Conservation (phyloP, 2,329 filamentous ascomycete genomes). For the Gnomoniopsis sp. region DNA sequence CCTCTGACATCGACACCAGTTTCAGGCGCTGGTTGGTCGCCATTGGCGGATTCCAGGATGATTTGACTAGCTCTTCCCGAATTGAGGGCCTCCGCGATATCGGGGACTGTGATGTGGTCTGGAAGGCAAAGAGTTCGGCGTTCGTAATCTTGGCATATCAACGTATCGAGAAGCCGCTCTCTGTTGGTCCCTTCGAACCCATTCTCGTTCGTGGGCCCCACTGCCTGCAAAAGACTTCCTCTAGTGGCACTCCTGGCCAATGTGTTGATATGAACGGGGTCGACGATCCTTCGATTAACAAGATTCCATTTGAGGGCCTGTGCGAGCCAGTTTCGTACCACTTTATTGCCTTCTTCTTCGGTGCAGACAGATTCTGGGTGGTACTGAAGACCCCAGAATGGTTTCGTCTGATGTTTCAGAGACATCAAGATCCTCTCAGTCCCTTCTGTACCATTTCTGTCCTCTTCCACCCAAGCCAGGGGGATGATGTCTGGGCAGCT, state of each 20-base stretch:
- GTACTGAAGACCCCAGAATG: slow-evolving; percentile 86
- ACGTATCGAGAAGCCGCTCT: slow-evolving; percentile 21
- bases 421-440: slow-evolving; percentile 69
- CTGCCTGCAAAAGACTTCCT: slow-evolving; percentile 31
- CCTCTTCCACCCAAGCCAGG: slow-evolving; percentile 60
- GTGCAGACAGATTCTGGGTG: slow-evolving; percentile 90
- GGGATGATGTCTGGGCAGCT: slow-evolving; percentile 45
- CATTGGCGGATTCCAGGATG: slow-evolving; percentile 59
- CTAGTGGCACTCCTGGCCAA: slow-evolving; percentile 31
- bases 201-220: neutral
- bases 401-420: slow-evolving; percentile 62
- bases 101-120: slow-evolving; percentile 44
- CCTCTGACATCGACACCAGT: slow-evolving; percentile 48
- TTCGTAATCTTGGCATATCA: slow-evolving; percentile 7
- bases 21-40: slow-evolving; percentile 37
- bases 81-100: slow-evolving; percentile 51
- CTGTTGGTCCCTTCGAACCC: slow-evolving; percentile 14
- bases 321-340: slow-evolving; percentile 75
- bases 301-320: slow-evolving; percentile 61
- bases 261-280: slow-evolving; percentile 14
- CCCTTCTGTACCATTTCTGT: slow-evolving; percentile 29
- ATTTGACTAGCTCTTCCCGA: slow-evolving; percentile 41
- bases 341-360: slow-evolving; percentile 57
- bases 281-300: slow-evolving; percentile 20
- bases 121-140: slow-evolving; percentile 42